Base-by-base conservation (phyloP, 2,329 filamentous ascomycete species). In the Magnaporthales sp. region DNA sequence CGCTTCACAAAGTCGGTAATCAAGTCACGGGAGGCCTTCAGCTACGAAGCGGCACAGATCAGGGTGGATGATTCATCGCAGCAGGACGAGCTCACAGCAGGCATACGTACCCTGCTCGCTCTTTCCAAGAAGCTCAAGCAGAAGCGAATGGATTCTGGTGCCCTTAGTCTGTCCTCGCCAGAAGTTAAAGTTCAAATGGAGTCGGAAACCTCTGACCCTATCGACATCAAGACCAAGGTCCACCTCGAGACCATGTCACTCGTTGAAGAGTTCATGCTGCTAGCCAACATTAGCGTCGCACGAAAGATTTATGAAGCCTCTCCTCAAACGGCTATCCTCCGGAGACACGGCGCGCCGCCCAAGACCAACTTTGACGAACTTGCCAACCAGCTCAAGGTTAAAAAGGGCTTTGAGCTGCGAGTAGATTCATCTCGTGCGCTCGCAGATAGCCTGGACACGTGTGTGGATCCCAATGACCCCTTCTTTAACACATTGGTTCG, bases 401-500 rank as follows among this genome's bases (percentile, higher is more conserved):
- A 96, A 80, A 89, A 89, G 68, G 88, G 88, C 60, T 82, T 97
- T 70, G 89, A 93, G 70, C 84, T 99, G 1, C 88, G 87, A 68
- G 89, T 90, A 46, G 93, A 96, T 70, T 95, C 91, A 62, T 97
- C 93, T 10, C 92, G 92, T 74, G 92, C 93, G n/a, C 86, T 99
- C 15, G 95, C 96, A 65, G 92, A 96, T 77, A 96, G 92, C 22
- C 86, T 99, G 1, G 95, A 99, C 77, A 81, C 79, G 38, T 99
- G 95, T 76, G 83, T 90, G 63, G 93, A 97, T 74, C 79, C 88
- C 0, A 76, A 81, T 10, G 91, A 98, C 73, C 92, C 94, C 30
- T 99, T 97, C 82, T 98, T 99, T 86, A 99, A 99, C 84, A 99
- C 94, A 2, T 87, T 99, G 27, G 90, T 99, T 72, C 92, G 95